Base-by-base conservation (phyloP, 2,329 filamentous ascomycete species). In the Sclerotinia subarctica region DNA sequence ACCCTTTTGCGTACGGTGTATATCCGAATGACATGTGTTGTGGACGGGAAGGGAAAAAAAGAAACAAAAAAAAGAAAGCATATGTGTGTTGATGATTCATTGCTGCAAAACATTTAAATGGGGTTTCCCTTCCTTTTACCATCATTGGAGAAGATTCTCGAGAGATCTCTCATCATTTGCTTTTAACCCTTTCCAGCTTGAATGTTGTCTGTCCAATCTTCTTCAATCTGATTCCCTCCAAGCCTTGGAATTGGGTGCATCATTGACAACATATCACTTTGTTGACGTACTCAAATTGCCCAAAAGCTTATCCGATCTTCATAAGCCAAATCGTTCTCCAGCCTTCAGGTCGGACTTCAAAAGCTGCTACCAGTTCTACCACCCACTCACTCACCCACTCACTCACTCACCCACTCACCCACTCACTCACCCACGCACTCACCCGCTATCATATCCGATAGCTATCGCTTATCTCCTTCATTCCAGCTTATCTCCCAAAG, bases 291-390 rank as follows among this genome's bases (percentile, higher is more conserved):
- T 59, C 42, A 7, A 1, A n/a, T 56, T 35, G 29, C 53, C 56
- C 38, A 46, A 59, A 59, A 13, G 38, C 56, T 59, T 59, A 59
- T 59, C 56, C 38, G 56, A 59, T 59, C 56, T 59, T 42, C 56
- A 59, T 13, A 46, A 42, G 7, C 2, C 24, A 59, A 52, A 15
- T 17, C n/a, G 4, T 17, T 52, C 49, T 52, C 49, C 49, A 52
- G 38, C 13, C 38, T 42, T 17, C 38, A 42, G 38, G 19, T 32
- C 29, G 38, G 19, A 21, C 29, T 56, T 4, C 29, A 5, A n/a
- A 7, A 54, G 52, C 29, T 21, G 2, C 19, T 54, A 7, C 52
- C 19, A 35, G 19, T 54, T 5, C 32, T 19, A 32, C 3, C 17
- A 54, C 29, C 17, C 11, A 21, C 26, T 11, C 26, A 54, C 29